Evolutionary conservation across 768 basidiomycete genomes (phyloP).

Genomic region (Naganishia kalamii): DNA sequence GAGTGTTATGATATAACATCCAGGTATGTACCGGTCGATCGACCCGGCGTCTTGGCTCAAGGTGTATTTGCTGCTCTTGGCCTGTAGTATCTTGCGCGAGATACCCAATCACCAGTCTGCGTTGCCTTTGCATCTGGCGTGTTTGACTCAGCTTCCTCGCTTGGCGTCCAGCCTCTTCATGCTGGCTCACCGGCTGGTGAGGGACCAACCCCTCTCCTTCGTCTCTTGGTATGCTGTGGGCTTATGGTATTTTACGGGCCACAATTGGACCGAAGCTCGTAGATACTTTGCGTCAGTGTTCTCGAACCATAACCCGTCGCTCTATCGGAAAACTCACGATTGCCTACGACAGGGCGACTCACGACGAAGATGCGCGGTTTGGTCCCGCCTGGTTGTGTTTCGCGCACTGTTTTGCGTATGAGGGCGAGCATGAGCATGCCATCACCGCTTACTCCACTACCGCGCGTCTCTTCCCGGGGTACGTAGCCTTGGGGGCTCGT

Average conservation of each 20-base stretch:
- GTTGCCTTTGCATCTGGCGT: constrained; percentile 89
- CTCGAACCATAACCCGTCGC: background rate
- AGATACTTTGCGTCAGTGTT: constrained; percentile 79
- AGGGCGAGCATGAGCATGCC: constrained; percentile 97
- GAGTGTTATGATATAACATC: constrained; percentile 87
- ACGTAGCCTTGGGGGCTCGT: constrained; percentile 31
- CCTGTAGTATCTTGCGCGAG: constrained; percentile 59
- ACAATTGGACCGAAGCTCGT: constrained; percentile 82
- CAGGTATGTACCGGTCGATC: constrained; percentile 50
- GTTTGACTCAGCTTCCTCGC: constrained; percentile 92
- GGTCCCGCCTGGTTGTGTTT: constrained; percentile 97
- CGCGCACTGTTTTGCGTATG: constrained; percentile 91
- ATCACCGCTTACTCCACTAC: constrained; percentile 97
- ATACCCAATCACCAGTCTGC: constrained; percentile 82
- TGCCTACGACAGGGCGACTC: constrained; percentile 9
- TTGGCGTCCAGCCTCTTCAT: constrained; percentile 90
- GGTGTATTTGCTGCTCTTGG: constrained; percentile 50
- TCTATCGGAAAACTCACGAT: background rate
- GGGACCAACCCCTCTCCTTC: constrained; percentile 84
- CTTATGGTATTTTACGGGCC: constrained; percentile 83
- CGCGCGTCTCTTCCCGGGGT: constrained; percentile 91
- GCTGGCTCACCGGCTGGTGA: constrained; percentile 90
- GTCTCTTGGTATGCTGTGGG: constrained; percentile 98
- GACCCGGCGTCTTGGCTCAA: constrained; percentile 37
- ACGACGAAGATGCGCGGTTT: constrained; percentile 68